Evolutionary conservation across 2,329 filamentous ascomycete genomes (phyloP), one percentile per base, ranked within the genome.

Genomic region (Epichloe sp.): DNA sequence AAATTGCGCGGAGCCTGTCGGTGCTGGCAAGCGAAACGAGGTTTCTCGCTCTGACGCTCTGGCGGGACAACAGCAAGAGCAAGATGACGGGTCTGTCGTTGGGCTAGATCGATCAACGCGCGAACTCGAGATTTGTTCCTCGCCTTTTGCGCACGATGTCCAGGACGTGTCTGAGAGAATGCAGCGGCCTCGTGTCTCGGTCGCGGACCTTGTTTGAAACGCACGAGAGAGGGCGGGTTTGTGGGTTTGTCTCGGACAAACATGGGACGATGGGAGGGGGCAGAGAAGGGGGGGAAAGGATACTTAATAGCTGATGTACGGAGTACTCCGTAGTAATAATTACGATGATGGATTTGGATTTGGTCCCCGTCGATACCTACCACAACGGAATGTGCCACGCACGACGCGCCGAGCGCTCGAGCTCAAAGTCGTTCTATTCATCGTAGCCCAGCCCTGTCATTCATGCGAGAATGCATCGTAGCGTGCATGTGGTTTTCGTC

Each of bases 161-260:
- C 15, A 38, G 14, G 15, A n/a, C 23, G 15, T 44, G 42, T 44
- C 42, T 31, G 12, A 31, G 6, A 26, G 34, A n/a, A 23, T 14
- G 14, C 23, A 15, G 7, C 42, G 21, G 42, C 11, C 12, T 15
- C 14, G 37, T 50, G 49, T 48, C 41, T 38, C 43, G 46, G 45
- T 43, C 31, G 47, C 19, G 31, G 17, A 35, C 43, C 19, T 43
- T 52, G 47, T 49, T 47, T 52, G 51, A 21, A 26, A 49, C 35
- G 17, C 41, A 52, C 45, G 45, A 36, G 40, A 36, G 40, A 14
- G 40, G 34, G 23, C 26, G 37, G 31, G 11, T 41, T 5, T 49
- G 50, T 52, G 26, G 31, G 7, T 41, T 5, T 49, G 50, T 52
- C 41, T 44, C 15, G 38, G 44, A 45, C 31, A 19, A 36, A 36